Evolutionary conservation across 805 yeast species (phyloP).

Genomic region (Ogataea philodendri): DNA sequence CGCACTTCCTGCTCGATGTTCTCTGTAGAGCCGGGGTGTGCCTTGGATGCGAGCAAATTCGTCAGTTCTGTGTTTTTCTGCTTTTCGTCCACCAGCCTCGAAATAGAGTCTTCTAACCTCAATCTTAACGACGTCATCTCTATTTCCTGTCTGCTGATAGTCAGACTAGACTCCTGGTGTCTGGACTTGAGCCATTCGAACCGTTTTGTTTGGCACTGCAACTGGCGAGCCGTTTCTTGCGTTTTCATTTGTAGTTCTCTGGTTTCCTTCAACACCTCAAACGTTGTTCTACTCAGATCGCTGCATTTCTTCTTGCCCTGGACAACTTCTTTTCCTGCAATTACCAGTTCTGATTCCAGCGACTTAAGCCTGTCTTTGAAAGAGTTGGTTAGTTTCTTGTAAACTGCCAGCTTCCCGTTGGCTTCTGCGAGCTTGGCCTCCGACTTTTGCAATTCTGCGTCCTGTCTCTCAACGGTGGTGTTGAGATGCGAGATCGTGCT

Average conservation of each 20-base stretch:
- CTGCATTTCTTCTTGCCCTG: conserved; percentile 9
- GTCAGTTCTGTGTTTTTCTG: conserved; percentile 34
- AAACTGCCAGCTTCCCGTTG: conserved; percentile 6
- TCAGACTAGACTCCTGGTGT: conserved; percentile 8
- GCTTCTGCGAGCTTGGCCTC: conserved; percentile 10
- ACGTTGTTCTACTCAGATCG: conserved; percentile 3
- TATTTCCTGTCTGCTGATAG: conserved; percentile 15
- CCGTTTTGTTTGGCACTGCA: conserved; percentile 13
- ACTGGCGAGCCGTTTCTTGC: conserved; percentile 8
- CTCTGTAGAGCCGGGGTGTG: background rate
- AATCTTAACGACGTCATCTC: conserved; percentile 35
- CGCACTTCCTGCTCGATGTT: conserved; percentile 4
- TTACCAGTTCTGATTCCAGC: conserved; percentile 8
- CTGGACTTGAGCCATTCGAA: conserved; percentile 19
- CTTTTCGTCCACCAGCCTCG: conserved; percentile 47
- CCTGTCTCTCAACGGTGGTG: conserved; percentile 5
- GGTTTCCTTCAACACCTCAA: conserved; percentile 11
- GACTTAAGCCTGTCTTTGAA: conserved; percentile 13
- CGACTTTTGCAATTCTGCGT: conserved; percentile 7
- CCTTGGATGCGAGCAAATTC: conserved; percentile 6
- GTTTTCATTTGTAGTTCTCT: conserved; percentile 10
- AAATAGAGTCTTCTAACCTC: conserved; percentile 43
- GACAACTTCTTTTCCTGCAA: conserved; percentile 5
- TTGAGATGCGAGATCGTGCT: conserved; percentile 18
- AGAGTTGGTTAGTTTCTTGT: conserved; percentile 5